Evolutionary conservation across 768 basidiomycete species (phyloP), one percentile per base, ranked within the genome.

Genomic region (Leccinum variicolor): DNA sequence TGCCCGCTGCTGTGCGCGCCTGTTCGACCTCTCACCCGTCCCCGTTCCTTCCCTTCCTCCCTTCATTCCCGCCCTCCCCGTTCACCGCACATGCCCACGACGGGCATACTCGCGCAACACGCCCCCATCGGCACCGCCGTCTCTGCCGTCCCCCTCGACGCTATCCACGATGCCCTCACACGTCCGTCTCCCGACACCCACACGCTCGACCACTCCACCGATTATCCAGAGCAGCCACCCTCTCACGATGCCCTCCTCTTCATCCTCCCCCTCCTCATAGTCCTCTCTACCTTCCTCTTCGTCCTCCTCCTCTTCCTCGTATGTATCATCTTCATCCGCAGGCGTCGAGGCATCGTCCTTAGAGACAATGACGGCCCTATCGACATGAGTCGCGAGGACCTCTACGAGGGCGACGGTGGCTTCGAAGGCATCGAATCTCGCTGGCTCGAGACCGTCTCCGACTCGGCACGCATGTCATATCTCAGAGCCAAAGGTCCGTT

Each of bases 181-280:
- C 34, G 48, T 53, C 39, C 58, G 23, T 29, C 60, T 26, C 43
- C 19, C 62, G 48, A 55, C 54, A n/a, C 39, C 25, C 23, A 39
- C 48, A 26, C 36, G 36, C 49, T 49, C n/a, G 34, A 47, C 43
- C 13, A 43, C 6, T 47, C 51, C 50, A 33, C 61, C 43, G 69
- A 70, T 50, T 48, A 53, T 43, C 56, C 65, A 52, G 66, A 70
- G 21, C 68, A 65, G 28, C 56, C 63, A 19, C 60, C 70, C n/a
- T 52, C 70, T 31, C 79, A 79, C 53, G 89, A 92, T 66, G 83
- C 89, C 29, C 84, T 92, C 59, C 82, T 91, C 69, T 84, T 98
- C 67, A 85, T 99, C 58, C 83, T 99, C 6, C 96, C 96, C 26
- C 82, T 99, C 54, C 86, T 98, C 69, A 91, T 98, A 75, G 89